A percentile compares a stretch with the other conserved stretches of the same genome.
Evolutionary conservation across 257 asterid genomes (phyloP).

Genomic region (Eustoma russellianum): DNA sequence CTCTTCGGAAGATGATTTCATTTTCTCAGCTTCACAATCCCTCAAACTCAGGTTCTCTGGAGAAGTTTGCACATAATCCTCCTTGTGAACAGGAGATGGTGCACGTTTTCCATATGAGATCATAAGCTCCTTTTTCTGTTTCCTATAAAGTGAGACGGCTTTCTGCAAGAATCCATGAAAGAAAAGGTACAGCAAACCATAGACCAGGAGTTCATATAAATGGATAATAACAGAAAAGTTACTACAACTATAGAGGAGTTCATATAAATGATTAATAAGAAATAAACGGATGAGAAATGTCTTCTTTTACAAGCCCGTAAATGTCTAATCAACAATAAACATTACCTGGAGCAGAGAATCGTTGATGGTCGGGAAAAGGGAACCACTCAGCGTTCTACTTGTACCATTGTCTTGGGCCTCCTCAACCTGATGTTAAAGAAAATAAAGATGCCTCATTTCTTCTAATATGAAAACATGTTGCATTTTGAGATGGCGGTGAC

Average conservation of each 20-base stretch:
- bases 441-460: neutral
- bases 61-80: conserved; percentile 12
- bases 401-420: conserved; percentile 27
- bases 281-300: no score
- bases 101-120: conserved; percentile 23
- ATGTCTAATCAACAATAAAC: neutral
- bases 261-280: no score
- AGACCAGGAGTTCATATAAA: no score
- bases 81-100: conserved; percentile 11
- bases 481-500: no score
- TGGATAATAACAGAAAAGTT: conserved; percentile 1
- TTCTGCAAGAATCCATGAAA: conserved; percentile 41
- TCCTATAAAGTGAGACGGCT: conserved; percentile 65
- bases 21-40: conserved; percentile 22
- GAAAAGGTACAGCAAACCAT: conserved; percentile 4
- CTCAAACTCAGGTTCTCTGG: conserved; percentile 20
- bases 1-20: conserved; percentile 18
- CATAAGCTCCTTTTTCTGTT: conserved; percentile 31
- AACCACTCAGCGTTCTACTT: conserved; percentile 20
- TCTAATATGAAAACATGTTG: no score
- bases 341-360: conserved; percentile 77
- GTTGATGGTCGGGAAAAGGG: conserved; percentile 39
- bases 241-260: neutral
- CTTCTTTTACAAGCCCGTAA: no score
- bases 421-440: conserved; percentile 29